Evolutionary conservation across 139 green algal species (phyloP).

Genomic region (Chlamydomonas sp.): DNA sequence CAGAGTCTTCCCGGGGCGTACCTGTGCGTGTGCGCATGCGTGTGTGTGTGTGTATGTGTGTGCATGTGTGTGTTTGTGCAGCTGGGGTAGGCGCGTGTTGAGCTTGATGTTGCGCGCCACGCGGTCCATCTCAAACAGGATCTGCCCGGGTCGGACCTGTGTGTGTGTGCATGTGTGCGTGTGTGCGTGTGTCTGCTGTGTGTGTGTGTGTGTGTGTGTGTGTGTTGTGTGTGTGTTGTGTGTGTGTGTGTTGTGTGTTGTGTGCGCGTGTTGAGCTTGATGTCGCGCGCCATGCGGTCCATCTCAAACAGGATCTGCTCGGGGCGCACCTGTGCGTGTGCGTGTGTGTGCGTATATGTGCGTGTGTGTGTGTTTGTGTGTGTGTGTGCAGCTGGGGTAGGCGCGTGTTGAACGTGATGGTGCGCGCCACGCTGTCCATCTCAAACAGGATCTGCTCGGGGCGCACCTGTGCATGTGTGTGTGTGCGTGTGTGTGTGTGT

Average conservation of each 20-base stretch:
- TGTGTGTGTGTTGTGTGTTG: too few relatives aligned
- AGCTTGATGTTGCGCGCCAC: background rate
- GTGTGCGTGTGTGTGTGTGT: background rate
- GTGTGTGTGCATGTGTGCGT: background rate
- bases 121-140: slow-evolving; percentile 12
- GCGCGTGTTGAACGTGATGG: slow-evolving; percentile 8
- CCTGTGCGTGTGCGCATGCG: too few relatives aligned
- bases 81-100: background rate
- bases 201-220: too few relatives aligned
- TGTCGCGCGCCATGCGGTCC: too few relatives aligned
- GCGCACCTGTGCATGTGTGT: background rate
- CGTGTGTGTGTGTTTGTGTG: background rate
- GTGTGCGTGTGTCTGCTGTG: too few relatives aligned
- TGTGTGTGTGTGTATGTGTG: too few relatives aligned
- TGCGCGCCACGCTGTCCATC: background rate
- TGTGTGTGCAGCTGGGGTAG: background rate
- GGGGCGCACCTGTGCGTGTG: background rate
- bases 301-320: background rate
- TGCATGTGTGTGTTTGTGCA: background rate
- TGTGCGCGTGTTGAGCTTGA: too few relatives aligned
- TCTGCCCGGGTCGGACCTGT: slow-evolving; percentile 4
- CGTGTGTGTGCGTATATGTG: too few relatives aligned
- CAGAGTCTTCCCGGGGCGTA: background rate
- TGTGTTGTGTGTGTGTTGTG: too few relatives aligned
- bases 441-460: slow-evolving; percentile 9